phyloP scores from a whole-genome alignment of 2,329 filamentous ascomycete species.

The Colletotrichum lindemuthianum region DNA sequence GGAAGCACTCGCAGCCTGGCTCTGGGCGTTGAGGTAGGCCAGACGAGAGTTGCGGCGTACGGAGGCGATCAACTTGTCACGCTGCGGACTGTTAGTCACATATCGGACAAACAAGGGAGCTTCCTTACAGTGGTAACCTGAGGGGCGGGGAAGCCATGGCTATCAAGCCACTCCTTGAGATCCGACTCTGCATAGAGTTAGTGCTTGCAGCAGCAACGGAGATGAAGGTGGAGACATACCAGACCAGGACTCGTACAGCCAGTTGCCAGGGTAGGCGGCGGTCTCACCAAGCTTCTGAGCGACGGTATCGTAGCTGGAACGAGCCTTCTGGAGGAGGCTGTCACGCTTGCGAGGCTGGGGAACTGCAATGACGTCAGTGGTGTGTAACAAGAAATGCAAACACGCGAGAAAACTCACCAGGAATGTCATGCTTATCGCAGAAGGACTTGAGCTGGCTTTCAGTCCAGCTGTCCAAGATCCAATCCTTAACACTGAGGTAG shows the following conservation, averaged over 20 bases:
- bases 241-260: constrained; percentile 91
- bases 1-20: constrained; percentile 67
- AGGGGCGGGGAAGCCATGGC: constrained; percentile 84
- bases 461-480: constrained; percentile 95
- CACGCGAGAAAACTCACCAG: constrained; percentile 56
- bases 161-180: constrained; percentile 92
- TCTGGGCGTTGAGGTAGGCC: constrained; percentile 75
- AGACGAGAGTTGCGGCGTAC: constrained; percentile 92
- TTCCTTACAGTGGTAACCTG: constrained; percentile 73
- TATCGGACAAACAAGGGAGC: rapidly evolving
- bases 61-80: constrained; percentile 87
- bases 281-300: constrained; percentile 82
- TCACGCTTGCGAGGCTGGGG: constrained; percentile 90
- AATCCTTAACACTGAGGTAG: constrained; percentile 80
- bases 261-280: constrained; percentile 88
- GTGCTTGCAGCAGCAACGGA: no score
- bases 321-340: constrained; percentile 78
- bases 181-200: constrained; percentile 72
- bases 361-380: constrained; percentile 52
- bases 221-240: constrained; percentile 39
- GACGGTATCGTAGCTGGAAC: constrained; percentile 81
- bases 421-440: constrained; percentile 87
- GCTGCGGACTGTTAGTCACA: constrained; percentile 48
- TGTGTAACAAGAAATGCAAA: neutral
- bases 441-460: constrained; percentile 95